Conservation (phyloP, 2,329 filamentous ascomycete genomes). For the Lecanoromycetidae sp. region DNA sequence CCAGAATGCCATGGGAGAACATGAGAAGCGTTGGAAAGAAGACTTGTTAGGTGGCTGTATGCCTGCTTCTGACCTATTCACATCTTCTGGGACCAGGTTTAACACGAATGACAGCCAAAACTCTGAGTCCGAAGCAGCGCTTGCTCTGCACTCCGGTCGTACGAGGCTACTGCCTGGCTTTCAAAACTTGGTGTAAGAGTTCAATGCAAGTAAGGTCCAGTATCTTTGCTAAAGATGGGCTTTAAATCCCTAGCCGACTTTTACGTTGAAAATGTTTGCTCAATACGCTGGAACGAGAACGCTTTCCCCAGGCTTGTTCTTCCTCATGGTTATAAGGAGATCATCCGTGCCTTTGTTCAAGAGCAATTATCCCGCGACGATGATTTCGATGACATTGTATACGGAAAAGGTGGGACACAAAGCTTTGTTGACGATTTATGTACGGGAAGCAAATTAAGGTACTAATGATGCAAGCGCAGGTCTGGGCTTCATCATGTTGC, state of each 20-base stretch:
- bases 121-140: too few species aligned
- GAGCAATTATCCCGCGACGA: not conserved
- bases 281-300: not conserved
- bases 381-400: not conserved
- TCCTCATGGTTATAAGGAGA: not conserved
- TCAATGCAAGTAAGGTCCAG: not conserved
- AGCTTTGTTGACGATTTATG: too few species aligned
- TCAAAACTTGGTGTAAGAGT: not conserved
- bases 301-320: not conserved
- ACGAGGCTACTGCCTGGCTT: not conserved
- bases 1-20: too few species aligned
- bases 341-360: not conserved
- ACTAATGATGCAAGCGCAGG: conserved; percentile 23
- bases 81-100: too few species aligned
- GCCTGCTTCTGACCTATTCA: too few species aligned
- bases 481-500: conserved; percentile 23
- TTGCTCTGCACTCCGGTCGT: not conserved
- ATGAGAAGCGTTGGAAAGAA: too few species aligned
- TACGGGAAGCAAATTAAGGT: not conserved
- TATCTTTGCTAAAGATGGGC: not conserved
- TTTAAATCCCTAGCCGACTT: not conserved
- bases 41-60: too few species aligned
- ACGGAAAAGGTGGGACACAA: not conserved
- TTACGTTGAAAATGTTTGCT: not conserved
- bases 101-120: too few species aligned